Conservation (phyloP, 495 filamentous ascomycete genomes). For the Cercophora sp. region DNA sequence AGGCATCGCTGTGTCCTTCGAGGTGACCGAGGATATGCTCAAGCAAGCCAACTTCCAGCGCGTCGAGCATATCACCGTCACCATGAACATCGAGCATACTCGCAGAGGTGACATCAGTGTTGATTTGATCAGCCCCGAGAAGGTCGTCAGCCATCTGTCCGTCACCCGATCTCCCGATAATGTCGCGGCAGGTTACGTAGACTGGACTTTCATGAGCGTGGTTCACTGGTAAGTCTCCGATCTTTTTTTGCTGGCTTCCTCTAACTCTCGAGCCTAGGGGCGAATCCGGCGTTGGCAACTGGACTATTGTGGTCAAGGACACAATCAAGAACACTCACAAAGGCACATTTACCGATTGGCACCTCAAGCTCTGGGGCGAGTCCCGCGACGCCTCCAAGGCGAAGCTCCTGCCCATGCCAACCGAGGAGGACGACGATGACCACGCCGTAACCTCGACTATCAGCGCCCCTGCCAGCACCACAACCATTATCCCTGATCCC, state of each 20-base stretch:
- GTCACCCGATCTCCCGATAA: conserved; percentile 64
- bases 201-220: conserved; percentile 99
- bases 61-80: conserved; percentile 92
- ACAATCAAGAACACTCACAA: conserved; percentile 67
- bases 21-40: conserved; percentile 72
- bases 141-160: conserved; percentile 79
- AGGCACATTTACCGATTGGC: conserved; percentile 87
- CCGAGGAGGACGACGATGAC: conserved; percentile 75
- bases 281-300: conserved; percentile 79
- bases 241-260: not conserved
- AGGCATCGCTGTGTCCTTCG: conserved; percentile 72
- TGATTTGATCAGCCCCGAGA: conserved; percentile 80
- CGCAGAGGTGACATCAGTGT: conserved; percentile 89
- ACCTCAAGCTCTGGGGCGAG: conserved; percentile 91
- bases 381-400: conserved; percentile 68
- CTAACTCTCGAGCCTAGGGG: conserved; percentile 57
- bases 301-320: conserved; percentile 90
- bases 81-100: conserved; percentile 89
- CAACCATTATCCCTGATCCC: conserved; percentile 29
- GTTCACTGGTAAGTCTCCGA: conserved; percentile 74
- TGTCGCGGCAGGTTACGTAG: conserved; percentile 66
- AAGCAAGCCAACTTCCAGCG: conserved; percentile 76
- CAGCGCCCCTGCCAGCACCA: conserved; percentile 37
- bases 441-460: conserved; percentile 56
- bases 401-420: conserved; percentile 73